phyloP scores from a whole-genome alignment of 495 filamentous ascomycete genomes.

The Lepraria neglecta region DNA sequence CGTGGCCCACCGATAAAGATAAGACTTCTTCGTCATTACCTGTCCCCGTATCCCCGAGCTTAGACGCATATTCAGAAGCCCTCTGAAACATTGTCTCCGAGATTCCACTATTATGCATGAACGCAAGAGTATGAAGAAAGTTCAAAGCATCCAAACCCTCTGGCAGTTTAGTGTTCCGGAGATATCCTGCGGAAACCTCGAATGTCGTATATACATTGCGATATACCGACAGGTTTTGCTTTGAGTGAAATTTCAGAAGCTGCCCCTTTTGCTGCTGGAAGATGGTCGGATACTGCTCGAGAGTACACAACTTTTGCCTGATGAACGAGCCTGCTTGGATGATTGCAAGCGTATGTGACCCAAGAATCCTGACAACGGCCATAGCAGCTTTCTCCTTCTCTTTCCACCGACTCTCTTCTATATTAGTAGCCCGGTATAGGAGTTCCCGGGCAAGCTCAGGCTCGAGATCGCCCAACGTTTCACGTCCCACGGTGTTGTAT shows the following conservation, averaged over 20 bases:
- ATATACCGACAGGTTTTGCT: constrained; percentile 14
- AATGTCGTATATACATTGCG: constrained; percentile 31
- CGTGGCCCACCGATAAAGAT: constrained; percentile 8
- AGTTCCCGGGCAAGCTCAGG: constrained; percentile 31
- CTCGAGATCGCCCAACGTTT: constrained; percentile 30
- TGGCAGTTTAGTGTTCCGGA: constrained; percentile 18
- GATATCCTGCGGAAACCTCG: constrained; percentile 28
- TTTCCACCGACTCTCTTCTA: neutral
- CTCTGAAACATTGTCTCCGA: constrained; percentile 28
- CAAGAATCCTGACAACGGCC: neutral
- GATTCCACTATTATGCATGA: constrained; percentile 32
- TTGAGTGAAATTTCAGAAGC: constrained; percentile 6
- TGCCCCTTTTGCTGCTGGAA: neutral
- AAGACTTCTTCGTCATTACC: neutral
- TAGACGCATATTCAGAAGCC: neutral
- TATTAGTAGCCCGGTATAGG: constrained; percentile 29
- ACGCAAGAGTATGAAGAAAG: constrained; percentile 32
- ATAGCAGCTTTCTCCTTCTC: neutral
- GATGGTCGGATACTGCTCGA: constrained; percentile 6
- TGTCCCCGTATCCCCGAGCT: too few species aligned
- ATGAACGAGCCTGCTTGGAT: constrained; percentile 18
- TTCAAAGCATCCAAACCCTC: constrained; percentile 25
- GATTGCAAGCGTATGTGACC: constrained; percentile 16
- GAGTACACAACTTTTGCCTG: neutral
- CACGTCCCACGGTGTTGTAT: constrained; percentile 29